phyloP scores from a whole-genome alignment of 2,329 filamentous ascomycete species.

The Tothia fuscella region DNA sequence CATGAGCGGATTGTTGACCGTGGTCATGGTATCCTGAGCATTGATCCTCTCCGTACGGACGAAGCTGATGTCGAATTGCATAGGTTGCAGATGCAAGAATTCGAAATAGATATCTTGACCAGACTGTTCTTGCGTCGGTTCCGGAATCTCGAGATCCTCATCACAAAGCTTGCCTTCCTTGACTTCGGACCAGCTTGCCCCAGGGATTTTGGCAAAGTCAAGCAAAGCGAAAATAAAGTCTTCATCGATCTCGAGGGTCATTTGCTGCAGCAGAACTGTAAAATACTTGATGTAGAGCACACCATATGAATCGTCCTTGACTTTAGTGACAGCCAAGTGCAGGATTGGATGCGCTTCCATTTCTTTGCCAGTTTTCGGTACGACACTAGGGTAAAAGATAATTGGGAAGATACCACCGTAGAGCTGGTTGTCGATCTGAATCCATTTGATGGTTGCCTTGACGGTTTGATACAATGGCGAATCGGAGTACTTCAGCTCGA shows the following conservation, averaged over 20 bases:
- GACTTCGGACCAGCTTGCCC: slow-evolving; percentile 74
- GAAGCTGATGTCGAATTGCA: slow-evolving; percentile 95
- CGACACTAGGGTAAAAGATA: slow-evolving; percentile 91
- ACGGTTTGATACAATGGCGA: slow-evolving; percentile 90
- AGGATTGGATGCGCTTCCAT: slow-evolving; percentile 93
- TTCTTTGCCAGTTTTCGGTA: slow-evolving; percentile 92
- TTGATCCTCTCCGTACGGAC: slow-evolving; percentile 95
- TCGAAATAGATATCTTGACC: slow-evolving; percentile 98
- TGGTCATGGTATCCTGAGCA: slow-evolving; percentile 80
- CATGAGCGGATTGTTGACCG: slow-evolving; percentile 84
- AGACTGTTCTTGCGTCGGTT: slow-evolving; percentile 70
- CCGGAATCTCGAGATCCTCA: slow-evolving; percentile 79
- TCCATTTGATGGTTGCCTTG: slow-evolving; percentile 90
- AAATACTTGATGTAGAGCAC: slow-evolving; percentile 98
- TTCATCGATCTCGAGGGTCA: slow-evolving; percentile 95
- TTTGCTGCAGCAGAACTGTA: slow-evolving; percentile 84
- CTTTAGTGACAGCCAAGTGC: slow-evolving; percentile 78
- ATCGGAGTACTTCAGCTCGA: slow-evolving; percentile 82
- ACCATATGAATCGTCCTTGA: slow-evolving; percentile 97
- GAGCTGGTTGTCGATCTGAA: slow-evolving; percentile 96
- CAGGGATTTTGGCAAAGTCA: slow-evolving; percentile 88
- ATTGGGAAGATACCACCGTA: slow-evolving; percentile 98
- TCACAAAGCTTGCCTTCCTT: slow-evolving; percentile 81
- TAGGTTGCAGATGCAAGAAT: slow-evolving; percentile 89
- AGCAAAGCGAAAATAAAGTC: slow-evolving; percentile 95